A percentile compares a stretch with the other conserved stretches of the same genome.
Evolutionary conservation across 2,329 filamentous ascomycete species (phyloP).

Genomic region (Arthrobotrys conoides): DNA sequence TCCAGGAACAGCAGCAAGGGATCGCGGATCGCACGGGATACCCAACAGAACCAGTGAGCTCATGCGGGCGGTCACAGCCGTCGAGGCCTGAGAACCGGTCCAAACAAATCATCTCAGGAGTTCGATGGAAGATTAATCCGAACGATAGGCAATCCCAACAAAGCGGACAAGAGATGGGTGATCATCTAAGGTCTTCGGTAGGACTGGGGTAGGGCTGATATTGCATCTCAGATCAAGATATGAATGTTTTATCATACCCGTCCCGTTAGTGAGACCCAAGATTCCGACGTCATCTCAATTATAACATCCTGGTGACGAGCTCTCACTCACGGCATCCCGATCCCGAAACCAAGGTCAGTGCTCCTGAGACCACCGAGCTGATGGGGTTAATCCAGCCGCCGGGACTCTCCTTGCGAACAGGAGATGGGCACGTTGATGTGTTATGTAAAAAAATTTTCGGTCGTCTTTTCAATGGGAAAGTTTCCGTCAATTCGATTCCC

Average conservation of each 20-base stretch:
- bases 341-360: constrained; percentile 34
- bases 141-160: constrained; percentile 6
- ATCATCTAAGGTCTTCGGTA: constrained; percentile 8
- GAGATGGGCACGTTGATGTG: not conserved
- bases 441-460: constrained; percentile 17
- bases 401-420: constrained; percentile 12
- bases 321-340: constrained; percentile 30
- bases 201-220: constrained; percentile 51
- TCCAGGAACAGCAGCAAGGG: constrained; percentile 17
- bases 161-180: constrained; percentile 17
- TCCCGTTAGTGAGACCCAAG: constrained; percentile 40
- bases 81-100: constrained; percentile 13
- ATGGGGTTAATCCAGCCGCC: constrained; percentile 34
- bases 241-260: constrained; percentile 41
- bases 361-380: constrained; percentile 12
- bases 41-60: constrained; percentile 24
- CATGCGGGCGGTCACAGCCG: constrained; percentile 13
- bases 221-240: constrained; percentile 36
- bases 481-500: not conserved
- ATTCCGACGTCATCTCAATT: constrained; percentile 47
- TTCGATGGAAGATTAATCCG: not conserved
- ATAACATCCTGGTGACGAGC: constrained; percentile 48
- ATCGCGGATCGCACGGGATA: constrained; percentile 15
- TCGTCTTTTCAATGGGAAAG: constrained; percentile 15
- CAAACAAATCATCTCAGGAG: not conserved